Evolutionary conservation across 2,329 filamentous ascomycete genomes (phyloP), one percentile per base, ranked within the genome.

Genomic region (Sporothrix protearum): DNA sequence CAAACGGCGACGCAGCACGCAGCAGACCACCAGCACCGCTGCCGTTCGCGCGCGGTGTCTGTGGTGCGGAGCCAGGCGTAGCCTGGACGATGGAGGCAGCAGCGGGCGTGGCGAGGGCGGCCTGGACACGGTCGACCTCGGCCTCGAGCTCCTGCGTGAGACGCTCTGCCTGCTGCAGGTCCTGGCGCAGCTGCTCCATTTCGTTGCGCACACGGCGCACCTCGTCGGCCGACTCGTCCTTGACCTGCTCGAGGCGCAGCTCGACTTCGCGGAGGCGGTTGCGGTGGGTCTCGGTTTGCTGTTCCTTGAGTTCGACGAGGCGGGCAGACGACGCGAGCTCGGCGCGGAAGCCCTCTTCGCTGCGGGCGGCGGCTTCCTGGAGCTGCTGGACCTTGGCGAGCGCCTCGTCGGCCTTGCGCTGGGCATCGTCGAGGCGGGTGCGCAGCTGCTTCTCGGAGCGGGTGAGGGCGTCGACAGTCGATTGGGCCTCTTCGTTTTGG

Each of bases 351-450:
- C 91, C 91, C 78, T 97, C 92, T 73, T 97, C 90, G n/a, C 90
- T 89, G 70, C 92, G 88, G 1, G 92, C 91, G 33, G 92, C 91
- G 25, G 92, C 88, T 78, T 97, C 94, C 77, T 96, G 91, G 45
- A 97, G 86, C 78, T 94, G 91, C 77, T 97, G 93, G 39, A 97
- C 89, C 77, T 91, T 93, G 57, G 87, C 84, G 59, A 97, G 87
- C 6, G 91, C 89, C 72, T 97, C 93, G 73, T 98, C 94, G 0
- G 92, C 90, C 82, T 96, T 97, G 77, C 91, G 87, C 77, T 95
- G 92, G 61, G 96, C 86, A 72, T 96, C 92, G 36, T 94, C 92
- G 42, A 98, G 84, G 51, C 94, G 90, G 75, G 91, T 89, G 76
- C 94, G 91, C 45, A 97, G 87, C 36, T 92, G 88, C 73, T 92